Evolutionary conservation across 2,329 filamentous ascomycete genomes (phyloP), one percentile per base, ranked within the genome.

Genomic region (Botrytis squamosa): DNA sequence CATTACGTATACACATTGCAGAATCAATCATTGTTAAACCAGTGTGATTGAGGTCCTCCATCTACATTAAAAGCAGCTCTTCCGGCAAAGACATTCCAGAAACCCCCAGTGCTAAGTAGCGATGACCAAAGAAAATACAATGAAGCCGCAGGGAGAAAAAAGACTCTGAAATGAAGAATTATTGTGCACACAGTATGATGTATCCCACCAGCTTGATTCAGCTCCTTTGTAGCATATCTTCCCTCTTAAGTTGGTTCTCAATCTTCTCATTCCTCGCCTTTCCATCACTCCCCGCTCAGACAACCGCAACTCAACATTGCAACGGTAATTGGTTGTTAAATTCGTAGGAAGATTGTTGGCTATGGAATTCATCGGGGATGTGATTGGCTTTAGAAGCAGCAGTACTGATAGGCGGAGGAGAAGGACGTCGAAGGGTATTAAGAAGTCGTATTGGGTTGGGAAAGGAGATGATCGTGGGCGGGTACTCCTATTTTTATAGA

Each of bases 231-330:
- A 97, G 92, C 93, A 98, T 93, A 86, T 97, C 97, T 83, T 99
- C 96, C 84, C 94, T 90, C 90, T 98, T 98, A 83, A 98, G 88
- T 88, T 98, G 95, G 84, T 98, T 98, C 86, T 99, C 96, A 82
- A 99, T 99, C 90, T 98, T 95, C 89, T 99, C 96, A 84, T 99
- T 98, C 81, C 96, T 92, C 88, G 94, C 93, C 93, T 98, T 98
- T 86, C 95, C 95, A 46, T 20, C 18, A 46, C 18, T 46, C 7
- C 44, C 7, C 2, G 7, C 6, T 8, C 44, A 46, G 44, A 3
- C 25, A 55, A 0, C 12, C 12, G 1, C 2, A 14, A 55, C 14
- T 14, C 12, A 29, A 7, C 1, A 29, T 29, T 55, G 25, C 12
- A 5, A 16, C 25, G 12, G 49, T 16, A 1, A 16, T n/a, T 16